A percentile compares a stretch with the other conserved stretches of the same genome.
Evolutionary conservation across 805 yeast genomes (phyloP).

Genomic region (Candida krabiensis): DNA sequence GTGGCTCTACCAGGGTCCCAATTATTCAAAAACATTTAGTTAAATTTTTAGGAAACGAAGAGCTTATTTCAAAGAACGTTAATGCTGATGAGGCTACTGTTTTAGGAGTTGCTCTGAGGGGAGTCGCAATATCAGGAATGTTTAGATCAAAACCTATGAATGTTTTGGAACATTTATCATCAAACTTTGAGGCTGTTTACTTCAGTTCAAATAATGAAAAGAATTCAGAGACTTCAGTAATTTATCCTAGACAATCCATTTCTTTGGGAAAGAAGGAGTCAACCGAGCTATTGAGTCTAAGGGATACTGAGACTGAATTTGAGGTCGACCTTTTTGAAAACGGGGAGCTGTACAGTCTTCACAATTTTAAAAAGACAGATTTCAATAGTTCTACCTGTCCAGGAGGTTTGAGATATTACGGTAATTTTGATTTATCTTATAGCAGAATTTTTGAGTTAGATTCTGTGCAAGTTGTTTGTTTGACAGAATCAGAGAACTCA

Average conservation of each 20-base stretch:
- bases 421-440: constrained; percentile 13
- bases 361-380: constrained; percentile 10
- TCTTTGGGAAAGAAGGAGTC: constrained; percentile 33
- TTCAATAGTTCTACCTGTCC: constrained; percentile 39
- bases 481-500: constrained; percentile 12
- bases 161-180: constrained; percentile 55
- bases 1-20: constrained; percentile 92
- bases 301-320: constrained; percentile 30
- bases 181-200: constrained; percentile 43
- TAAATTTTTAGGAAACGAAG: constrained; percentile 55
- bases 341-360: constrained; percentile 15
- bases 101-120: constrained; percentile 84
- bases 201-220: constrained; percentile 24
- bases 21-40: constrained; percentile 66
- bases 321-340: constrained; percentile 37
- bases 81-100: constrained; percentile 96
- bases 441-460: constrained; percentile 47
- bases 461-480: constrained; percentile 38
- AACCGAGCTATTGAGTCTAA: constrained; percentile 38
- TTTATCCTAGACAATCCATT: constrained; percentile 50
- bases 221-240: constrained; percentile 23
- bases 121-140: constrained; percentile 68
- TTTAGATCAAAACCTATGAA: constrained; percentile 63
- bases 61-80: constrained; percentile 69
- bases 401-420: constrained; percentile 34